These are phyloP conservation scores for Penicillium nucicola DNA, from an alignment of 495 filamentous ascomycete genomes.

Conservation along the genomic window DNA sequence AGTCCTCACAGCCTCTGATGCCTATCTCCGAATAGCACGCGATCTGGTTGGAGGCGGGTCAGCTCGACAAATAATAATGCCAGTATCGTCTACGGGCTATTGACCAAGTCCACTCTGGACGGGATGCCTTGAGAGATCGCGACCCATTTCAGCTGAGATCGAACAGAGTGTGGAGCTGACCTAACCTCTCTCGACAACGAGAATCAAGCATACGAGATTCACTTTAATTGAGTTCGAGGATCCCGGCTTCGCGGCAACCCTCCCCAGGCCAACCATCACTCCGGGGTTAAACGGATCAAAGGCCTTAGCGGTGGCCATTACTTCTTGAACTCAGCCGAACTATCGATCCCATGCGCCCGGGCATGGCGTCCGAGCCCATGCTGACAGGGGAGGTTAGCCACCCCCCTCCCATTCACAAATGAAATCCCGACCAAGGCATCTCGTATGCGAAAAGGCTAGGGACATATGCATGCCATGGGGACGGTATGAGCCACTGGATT, in stretches of 20 bases:
- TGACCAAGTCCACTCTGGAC: not conserved
- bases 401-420: constrained; percentile 1
- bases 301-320: not conserved
- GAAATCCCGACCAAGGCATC: not conserved
- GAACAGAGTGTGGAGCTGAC: not conserved
- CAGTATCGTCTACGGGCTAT: not conserved
- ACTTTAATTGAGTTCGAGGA: constrained; percentile 15
- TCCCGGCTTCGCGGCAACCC: not conserved
- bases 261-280: not conserved
- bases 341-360: constrained; percentile 3
- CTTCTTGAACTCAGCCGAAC: not conserved
- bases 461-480: not conserved
- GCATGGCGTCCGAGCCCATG: constrained; percentile 6
- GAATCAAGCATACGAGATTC: not conserved
- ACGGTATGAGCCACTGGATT: not conserved
- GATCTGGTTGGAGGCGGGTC: not conserved
- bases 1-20: not conserved
- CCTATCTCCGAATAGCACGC: not conserved
- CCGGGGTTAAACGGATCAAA: not conserved
- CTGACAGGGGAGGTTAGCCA: constrained; percentile 4
- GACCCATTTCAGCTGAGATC: not conserved
- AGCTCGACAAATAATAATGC: constrained; percentile 1
- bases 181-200: not conserved
- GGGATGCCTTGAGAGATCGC: not conserved
- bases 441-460: no score